phyloP scores from a whole-genome alignment of 768 basidiomycete genomes.

The Coprinellus micaceus region DNA sequence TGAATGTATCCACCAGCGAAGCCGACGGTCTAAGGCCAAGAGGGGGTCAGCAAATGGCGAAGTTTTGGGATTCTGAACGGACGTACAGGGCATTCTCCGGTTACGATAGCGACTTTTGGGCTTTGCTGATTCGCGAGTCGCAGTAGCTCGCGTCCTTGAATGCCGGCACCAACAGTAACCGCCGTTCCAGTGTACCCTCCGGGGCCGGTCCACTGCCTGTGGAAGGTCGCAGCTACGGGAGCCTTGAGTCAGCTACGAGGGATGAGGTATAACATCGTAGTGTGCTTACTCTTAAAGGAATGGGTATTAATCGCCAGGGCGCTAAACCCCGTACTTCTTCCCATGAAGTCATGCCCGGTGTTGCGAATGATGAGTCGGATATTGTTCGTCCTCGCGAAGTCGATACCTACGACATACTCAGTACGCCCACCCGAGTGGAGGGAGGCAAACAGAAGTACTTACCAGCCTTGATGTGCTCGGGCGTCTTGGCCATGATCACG shows the following conservation, averaged over 20 bases:
- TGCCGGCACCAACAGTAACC: slow-evolving; percentile 19
- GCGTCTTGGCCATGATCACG: slow-evolving; percentile 16
- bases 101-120: slow-evolving; percentile 13
- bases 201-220: slow-evolving; percentile 13
- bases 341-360: slow-evolving; percentile 23
- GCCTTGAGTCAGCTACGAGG: neutral
- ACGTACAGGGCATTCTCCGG: slow-evolving; percentile 18
- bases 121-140: slow-evolving; percentile 13
- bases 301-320: slow-evolving; percentile 20
- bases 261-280: neutral
- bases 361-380: slow-evolving; percentile 22
- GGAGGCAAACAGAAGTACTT: too few relatives aligned
- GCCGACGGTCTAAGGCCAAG: slow-evolving; percentile 28
- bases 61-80: neutral
- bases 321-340: slow-evolving; percentile 20
- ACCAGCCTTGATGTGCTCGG: slow-evolving; percentile 19
- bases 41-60: neutral
- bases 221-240: slow-evolving; percentile 13
- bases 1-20: slow-evolving; percentile 39
- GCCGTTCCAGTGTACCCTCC: slow-evolving; percentile 17
- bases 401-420: slow-evolving; percentile 6
- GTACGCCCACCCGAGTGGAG: too few relatives aligned
- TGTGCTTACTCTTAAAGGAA: slow-evolving; percentile 8
- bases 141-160: slow-evolving; percentile 14
- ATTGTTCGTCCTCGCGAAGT: slow-evolving; percentile 19